Evolutionary conservation across 106 monocot species (phyloP).

Genomic region (Dendrobium catenatum): DNA sequence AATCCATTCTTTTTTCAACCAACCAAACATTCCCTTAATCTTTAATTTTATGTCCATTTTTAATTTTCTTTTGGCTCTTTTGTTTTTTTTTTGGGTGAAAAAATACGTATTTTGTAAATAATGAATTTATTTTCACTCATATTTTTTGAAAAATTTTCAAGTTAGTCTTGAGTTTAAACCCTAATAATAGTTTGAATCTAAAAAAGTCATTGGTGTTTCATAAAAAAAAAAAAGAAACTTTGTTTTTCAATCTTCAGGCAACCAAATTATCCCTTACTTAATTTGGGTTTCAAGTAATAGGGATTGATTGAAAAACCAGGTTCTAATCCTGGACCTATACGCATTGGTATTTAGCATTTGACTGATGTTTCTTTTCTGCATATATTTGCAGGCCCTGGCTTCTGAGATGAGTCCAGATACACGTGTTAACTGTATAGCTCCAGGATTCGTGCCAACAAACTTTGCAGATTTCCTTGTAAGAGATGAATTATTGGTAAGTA

Average conservation of each 20-base stretch:
- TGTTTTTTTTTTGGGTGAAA: no score
- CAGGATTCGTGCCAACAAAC: slow-evolving; percentile 90
- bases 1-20: no score
- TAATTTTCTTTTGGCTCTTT: neutral
- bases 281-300: neutral
- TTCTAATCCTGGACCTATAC: neutral
- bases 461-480: slow-evolving; percentile 67
- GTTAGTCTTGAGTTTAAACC: no score
- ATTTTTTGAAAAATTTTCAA: no score
- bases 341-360: neutral
- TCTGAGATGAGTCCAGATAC: slow-evolving; percentile 81
- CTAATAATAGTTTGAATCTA: no score
- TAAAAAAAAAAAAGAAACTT: no score
- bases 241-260: no score
- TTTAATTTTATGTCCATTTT: neutral
- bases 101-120: no score
- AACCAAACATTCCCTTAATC: neutral
- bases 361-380: neutral
- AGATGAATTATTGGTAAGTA: slow-evolving; percentile 53
- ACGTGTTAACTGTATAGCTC: slow-evolving; percentile 89
- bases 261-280: no score
- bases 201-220: no score
- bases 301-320: no score
- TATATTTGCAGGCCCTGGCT: slow-evolving; percentile 59
- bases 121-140: no score